Evolutionary conservation across 306 rosid genomes (phyloP), one percentile per base, ranked within the genome.

Genomic region (Acacia melanoxylon): DNA sequence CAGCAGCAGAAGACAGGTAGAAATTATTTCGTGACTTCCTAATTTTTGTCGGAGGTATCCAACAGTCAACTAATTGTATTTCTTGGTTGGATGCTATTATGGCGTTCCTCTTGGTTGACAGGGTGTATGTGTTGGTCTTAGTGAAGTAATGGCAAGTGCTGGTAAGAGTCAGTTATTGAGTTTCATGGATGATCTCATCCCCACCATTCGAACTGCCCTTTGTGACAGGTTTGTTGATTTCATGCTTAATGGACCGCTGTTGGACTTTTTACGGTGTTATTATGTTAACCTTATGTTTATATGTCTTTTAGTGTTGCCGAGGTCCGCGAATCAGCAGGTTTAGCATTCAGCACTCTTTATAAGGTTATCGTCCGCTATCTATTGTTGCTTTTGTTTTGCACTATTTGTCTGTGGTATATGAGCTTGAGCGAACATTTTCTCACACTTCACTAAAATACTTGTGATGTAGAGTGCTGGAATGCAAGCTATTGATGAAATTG

Each of bases 401-500:
- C 56, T 25, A 31, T 51, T 69, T 75, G 20, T 62, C 27, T 12
- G 31, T 48, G 62, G 68, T 48, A 67, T 41, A 16, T 70, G 69
- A 58, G 16, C 51, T 69, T 54, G 65, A 37, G 58, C 31, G 19
- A 29, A 79, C 49, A 11, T 68, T 46, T 37, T 72, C 63, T 66
- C 46, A 67, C 46, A 2, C n/a, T 73, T 25, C 51, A 48, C 33
- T 9, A 19, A 29, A 80, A 74, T 54, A 75, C 31, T 62, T 74
- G 80, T 70, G 69, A 65, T 80, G 80, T 81, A 95, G 99, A 95
- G 89, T 89, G 99, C 99, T 80, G 99, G 99, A 85, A 16, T 95
- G 97, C 99, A 93, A 91, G 98, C 99, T 72, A 95, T 95, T 66
- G 99, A 95, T 68, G 98, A 93, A 85, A 93, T 95, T 77, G 94